phyloP scores from a whole-genome alignment of 345 rosid species.

The Linum usitatissimum region DNA sequence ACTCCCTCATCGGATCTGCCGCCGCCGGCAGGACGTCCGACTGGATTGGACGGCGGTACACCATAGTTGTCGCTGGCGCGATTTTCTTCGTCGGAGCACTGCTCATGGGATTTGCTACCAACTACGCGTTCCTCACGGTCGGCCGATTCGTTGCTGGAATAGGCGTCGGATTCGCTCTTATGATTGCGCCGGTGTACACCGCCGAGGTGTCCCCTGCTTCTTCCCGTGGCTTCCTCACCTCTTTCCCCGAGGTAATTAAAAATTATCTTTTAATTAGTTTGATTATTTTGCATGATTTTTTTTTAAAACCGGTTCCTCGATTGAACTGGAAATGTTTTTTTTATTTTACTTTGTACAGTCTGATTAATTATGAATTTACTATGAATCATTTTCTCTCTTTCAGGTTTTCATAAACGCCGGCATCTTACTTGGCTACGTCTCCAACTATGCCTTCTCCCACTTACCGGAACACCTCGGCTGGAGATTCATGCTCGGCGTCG shows the following conservation, averaged over 20 bases:
- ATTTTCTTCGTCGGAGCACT: slow-evolving; percentile 3
- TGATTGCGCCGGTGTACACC: slow-evolving; percentile 5
- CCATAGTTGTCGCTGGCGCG: slow-evolving; percentile 1
- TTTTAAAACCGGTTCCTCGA: not conserved
- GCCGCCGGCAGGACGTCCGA: slow-evolving; percentile 8
- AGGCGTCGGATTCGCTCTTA: slow-evolving; percentile 4
- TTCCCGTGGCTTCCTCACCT: slow-evolving; percentile 6
- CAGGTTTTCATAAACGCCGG: slow-evolving; percentile 4
- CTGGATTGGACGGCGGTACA: slow-evolving; percentile 4
- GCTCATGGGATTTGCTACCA: slow-evolving; percentile 5
- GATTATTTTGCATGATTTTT: not conserved
- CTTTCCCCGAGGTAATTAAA: not conserved
- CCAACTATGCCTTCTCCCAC: slow-evolving; percentile 6
- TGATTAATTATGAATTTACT: not conserved
- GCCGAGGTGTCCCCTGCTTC: slow-evolving; percentile 5
- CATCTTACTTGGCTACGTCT: not conserved
- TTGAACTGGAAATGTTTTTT: too few species aligned
- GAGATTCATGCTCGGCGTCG: slow-evolving; percentile 16
- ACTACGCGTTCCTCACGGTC: slow-evolving; percentile 2
- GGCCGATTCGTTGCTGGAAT: slow-evolving; percentile 4
- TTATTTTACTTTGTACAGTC: not conserved
- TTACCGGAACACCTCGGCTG: not conserved
- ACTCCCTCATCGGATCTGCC: slow-evolving; percentile 2
- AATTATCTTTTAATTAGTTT: not conserved
- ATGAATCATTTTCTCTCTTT: not conserved